These are phyloP conservation scores for Coemansia sp. DNA, from an alignment of 192 early-diverging fungal genomes.

Conservation along the genomic window DNA sequence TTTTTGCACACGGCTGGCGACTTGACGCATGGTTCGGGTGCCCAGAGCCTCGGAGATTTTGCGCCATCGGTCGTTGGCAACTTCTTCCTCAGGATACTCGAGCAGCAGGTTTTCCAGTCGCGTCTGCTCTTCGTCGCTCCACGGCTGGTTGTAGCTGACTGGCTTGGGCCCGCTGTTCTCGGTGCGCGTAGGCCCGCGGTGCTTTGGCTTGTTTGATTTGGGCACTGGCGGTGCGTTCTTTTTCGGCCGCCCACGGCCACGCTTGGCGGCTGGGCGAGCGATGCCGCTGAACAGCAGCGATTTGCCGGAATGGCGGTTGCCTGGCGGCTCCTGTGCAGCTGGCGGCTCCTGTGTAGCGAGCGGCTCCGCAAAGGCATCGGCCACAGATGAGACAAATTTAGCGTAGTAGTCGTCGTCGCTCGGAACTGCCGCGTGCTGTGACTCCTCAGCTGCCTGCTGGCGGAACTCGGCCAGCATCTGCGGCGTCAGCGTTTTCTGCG, in stretches of 20 bases:
- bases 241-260: constrained; percentile 13
- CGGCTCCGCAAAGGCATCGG: background rate
- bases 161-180: constrained; percentile 51
- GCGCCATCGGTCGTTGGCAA: constrained; percentile 66
- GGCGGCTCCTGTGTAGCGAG: background rate
- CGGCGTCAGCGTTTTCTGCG: constrained; percentile 49
- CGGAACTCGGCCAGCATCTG: constrained; percentile 46
- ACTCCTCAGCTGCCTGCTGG: constrained; percentile 23
- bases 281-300: constrained; percentile 13
- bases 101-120: constrained; percentile 61
- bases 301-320: constrained; percentile 10
- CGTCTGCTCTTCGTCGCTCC: constrained; percentile 69
- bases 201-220: background rate
- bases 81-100: constrained; percentile 68
- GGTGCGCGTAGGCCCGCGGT: constrained; percentile 11
- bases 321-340: constrained; percentile 23
- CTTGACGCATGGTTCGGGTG: constrained; percentile 69
- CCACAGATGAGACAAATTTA: background rate
- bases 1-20: constrained; percentile 76
- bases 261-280: background rate
- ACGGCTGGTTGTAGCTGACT: constrained; percentile 64
- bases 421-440: background rate
- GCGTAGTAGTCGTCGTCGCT: constrained; percentile 25
- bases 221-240: background rate
- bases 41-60: constrained; percentile 71